Evolutionary conservation across 2,329 filamentous ascomycete genomes (phyloP), one percentile per base, ranked within the genome.

Genomic region (Amphichorda felina): DNA sequence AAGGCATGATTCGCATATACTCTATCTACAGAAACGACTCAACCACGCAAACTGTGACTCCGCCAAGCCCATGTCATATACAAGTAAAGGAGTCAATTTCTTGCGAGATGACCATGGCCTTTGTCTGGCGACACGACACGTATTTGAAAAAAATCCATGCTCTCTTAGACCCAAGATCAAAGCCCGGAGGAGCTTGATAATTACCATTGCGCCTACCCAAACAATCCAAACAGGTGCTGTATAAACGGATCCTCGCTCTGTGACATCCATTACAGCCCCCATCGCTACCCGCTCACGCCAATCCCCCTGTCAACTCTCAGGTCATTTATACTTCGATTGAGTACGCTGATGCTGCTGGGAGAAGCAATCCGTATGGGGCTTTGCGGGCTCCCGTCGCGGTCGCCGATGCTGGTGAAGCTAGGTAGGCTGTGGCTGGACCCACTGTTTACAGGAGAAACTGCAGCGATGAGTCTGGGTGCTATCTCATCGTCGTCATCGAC

Each of bases 221-320:
- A n/a, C n/a, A n/a, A n/a, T n/a, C n/a, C n/a, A n/a, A n/a, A n/a
- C n/a, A n/a, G n/a, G n/a, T n/a, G n/a, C n/a, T n/a, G n/a, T n/a
- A n/a, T n/a, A n/a, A n/a, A n/a, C n/a, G n/a, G n/a, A n/a, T n/a
- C n/a, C n/a, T n/a, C n/a, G n/a, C n/a, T n/a, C n/a, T n/a, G n/a
- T n/a, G n/a, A n/a, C n/a, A 33, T 8, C 22, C 7, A 10, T 24
- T 7, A 7, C 8, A 32, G 15, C 25, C 10, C 5, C 4, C 18
- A 18, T 40, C 37, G 15, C 18, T 22, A 51, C 18, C 45, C 49
- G 22, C 45, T 45, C 33, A 57, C 51, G 32, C 52, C 53, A 40
- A 57, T 56, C 17, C 43, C 47, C 22, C 49, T 45, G 5, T 49
- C 50, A 38, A 60, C 44, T 19, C 46, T 51, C 40, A 61, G 41